phyloP scores from a whole-genome alignment of 2,329 filamentous ascomycete species.

The Fusarium avenaceum region DNA sequence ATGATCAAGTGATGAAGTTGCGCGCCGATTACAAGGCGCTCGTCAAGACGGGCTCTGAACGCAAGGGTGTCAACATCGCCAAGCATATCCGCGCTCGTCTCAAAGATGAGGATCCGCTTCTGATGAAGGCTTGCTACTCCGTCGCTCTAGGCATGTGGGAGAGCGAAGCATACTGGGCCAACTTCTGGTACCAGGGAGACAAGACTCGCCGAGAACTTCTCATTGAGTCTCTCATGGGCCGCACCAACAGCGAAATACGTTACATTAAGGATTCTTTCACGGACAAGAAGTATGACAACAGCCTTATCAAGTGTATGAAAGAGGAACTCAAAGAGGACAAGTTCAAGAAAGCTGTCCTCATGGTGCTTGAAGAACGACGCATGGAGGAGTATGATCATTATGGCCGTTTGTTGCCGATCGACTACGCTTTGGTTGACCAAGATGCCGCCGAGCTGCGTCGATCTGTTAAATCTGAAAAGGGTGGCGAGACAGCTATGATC shows the following conservation, averaged over 20 bases:
- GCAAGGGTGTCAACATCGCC: slow-evolving; percentile 84
- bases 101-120: slow-evolving; percentile 78
- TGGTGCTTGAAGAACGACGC: slow-evolving; percentile 83
- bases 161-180: slow-evolving; percentile 96
- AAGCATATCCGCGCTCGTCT: slow-evolving; percentile 85
- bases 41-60: slow-evolving; percentile 80
- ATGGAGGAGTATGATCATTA: slow-evolving; percentile 84
- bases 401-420: slow-evolving; percentile 69
- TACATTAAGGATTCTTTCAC: slow-evolving; percentile 89
- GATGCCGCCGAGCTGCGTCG: slow-evolving; percentile 80
- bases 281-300: slow-evolving; percentile 92
- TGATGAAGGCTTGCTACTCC: slow-evolving; percentile 93
- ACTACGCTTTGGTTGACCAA: slow-evolving; percentile 72
- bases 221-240: slow-evolving; percentile 93
- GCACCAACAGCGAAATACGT: slow-evolving; percentile 87
- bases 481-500: slow-evolving; percentile 90
- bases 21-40: slow-evolving; percentile 91
- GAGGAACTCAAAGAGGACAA: slow-evolving; percentile 95
- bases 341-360: slow-evolving; percentile 88
- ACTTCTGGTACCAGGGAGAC: slow-evolving; percentile 95
- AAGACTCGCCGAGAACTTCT: slow-evolving; percentile 87
- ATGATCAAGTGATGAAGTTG: slow-evolving; percentile 89
- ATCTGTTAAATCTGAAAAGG: slow-evolving; percentile 78
- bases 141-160: slow-evolving; percentile 92
- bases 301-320: slow-evolving; percentile 86